Base-by-base conservation (phyloP, 805 yeast species). In the Vanderwaltozyma yarrowii region DNA sequence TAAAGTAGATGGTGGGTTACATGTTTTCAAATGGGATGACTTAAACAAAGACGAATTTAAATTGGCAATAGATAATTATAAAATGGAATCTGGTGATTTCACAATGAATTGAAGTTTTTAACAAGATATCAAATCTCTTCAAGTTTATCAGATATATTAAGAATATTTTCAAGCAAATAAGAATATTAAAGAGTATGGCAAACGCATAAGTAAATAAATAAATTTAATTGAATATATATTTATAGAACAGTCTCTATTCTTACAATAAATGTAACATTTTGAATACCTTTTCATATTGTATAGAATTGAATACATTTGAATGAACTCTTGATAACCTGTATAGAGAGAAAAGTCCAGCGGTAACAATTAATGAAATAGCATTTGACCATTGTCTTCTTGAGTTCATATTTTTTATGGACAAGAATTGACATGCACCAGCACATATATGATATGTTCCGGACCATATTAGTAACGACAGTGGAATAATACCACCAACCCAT, bases 1-100 rank as follows among this genome's bases (percentile, higher is more conserved):
- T 38, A 37, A 30, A 1, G 53, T 49, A 7, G 58, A 54, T 21
- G 58, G 57, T 4, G 54, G 52, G 8, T 41, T 57, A 20, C 47
- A 44, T 35, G 62, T 58, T n/a, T 55, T 47, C 34, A 47, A 50
- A 29, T 57, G 62, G 62, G 33, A 41, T 4, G 30, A 32, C 14
- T 38, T 57, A 17, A 47, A 54, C 26, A 45, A 43, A 33, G 40
- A 43, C 17, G 19, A 24, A 16, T 28, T 47, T 8, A 24, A 35
- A 26, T 9, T 30, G 23, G 23, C 9, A 4, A 9, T 38, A 12
- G 28, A 20, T 3, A 14, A 35, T 9, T 24, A 15, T 24, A 35
- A 30, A 23, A 18, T 15, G 21, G 33, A 8, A 7, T 14, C 18
- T 25, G 19, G 11, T 12, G 12, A 30, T 27, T 3, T 33, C 4